These are phyloP conservation scores for Bassia scoparia DNA, from an alignment of 148 eudicot genomes.

Conservation along the genomic window DNA sequence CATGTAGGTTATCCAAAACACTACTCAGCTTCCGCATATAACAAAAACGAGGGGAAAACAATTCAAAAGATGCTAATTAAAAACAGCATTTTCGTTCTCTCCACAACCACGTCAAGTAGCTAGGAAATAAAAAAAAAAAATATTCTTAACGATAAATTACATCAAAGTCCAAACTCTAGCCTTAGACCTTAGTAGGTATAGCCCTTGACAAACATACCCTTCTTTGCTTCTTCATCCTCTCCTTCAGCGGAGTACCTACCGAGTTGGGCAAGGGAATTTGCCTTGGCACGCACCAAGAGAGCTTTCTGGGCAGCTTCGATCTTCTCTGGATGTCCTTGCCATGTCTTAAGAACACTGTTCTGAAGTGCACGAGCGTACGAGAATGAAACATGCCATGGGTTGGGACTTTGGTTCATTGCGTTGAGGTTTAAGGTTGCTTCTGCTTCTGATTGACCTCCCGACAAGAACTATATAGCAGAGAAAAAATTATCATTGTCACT, in stretches of 20 bases:
- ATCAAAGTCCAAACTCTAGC: background rate
- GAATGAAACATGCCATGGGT: conserved; percentile 98
- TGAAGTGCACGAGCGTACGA: conserved; percentile 97
- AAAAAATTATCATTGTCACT: background rate
- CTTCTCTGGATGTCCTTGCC: conserved; percentile 90
- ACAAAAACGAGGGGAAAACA: background rate
- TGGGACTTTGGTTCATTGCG: conserved; percentile 94
- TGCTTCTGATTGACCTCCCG: conserved; percentile 92
- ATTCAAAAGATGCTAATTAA: background rate
- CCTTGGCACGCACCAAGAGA: conserved; percentile 78
- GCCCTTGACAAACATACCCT: conserved; percentile 96
- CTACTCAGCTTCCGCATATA: background rate
- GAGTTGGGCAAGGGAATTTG: conserved; percentile 90
- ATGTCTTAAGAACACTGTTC: conserved; percentile 81
- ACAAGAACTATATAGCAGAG: conserved; percentile 64
- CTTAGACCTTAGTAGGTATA: conserved; percentile 75
- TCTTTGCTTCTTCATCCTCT: conserved; percentile 77
- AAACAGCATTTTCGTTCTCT: background rate
- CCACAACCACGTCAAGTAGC: background rate
- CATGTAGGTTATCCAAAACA: background rate
- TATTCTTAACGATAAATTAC: background rate
- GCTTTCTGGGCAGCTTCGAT: conserved; percentile 74
- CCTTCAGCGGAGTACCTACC: conserved; percentile 81
- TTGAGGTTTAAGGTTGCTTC: conserved; percentile 87
- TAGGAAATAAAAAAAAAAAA: background rate